A percentile compares a stretch with the other conserved stretches of the same genome.
phyloP scores from a whole-genome alignment of 192 early-diverging fungal genomes.

The Haplosporangium gracile region DNA sequence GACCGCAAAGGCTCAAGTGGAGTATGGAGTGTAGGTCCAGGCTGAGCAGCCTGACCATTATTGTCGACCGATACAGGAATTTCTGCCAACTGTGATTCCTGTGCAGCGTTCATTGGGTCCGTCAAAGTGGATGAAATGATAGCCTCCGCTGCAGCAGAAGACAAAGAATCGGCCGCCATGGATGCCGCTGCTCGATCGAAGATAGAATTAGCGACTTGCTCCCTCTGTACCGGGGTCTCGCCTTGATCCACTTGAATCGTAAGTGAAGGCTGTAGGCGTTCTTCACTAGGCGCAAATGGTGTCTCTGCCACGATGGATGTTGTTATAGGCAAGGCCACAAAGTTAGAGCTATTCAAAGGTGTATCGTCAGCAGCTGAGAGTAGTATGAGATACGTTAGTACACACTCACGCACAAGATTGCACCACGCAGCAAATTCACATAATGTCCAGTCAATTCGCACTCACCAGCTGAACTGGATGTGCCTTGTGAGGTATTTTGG shows the following conservation, averaged over 20 bases:
- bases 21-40: background rate
- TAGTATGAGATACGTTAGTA: background rate
- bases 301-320: background rate
- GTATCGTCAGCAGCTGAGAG: background rate
- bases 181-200: background rate
- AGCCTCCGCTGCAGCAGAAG: slow-evolving; percentile 4
- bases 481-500: background rate
- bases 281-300: background rate
- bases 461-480: background rate
- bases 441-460: background rate
- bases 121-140: slow-evolving; percentile 8
- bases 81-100: background rate
- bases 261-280: background rate
- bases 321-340: background rate
- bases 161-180: background rate
- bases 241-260: background rate
- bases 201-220: background rate
- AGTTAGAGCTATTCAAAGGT: background rate
- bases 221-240: background rate
- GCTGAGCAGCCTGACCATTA: background rate
- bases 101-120: background rate
- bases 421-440: background rate
- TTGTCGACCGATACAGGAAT: background rate
- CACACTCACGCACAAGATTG: background rate
- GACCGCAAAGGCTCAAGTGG: background rate